Evolutionary conservation across 495 filamentous ascomycete species (phyloP).

Genomic region (Aspergillus sparsus): DNA sequence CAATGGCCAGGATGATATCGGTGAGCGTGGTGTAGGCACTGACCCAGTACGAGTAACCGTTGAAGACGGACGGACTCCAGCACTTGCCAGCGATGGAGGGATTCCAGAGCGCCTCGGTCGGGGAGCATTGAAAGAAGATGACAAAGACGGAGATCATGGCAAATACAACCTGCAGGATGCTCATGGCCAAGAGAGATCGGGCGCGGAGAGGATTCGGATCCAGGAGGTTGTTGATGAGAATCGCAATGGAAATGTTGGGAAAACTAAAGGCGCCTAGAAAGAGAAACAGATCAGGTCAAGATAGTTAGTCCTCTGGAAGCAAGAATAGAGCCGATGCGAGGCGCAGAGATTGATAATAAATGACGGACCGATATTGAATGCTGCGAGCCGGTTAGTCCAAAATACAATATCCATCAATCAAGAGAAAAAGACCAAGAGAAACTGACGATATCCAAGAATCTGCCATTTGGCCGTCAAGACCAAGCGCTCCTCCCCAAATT

Average conservation of each 20-base stretch:
- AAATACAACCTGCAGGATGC: conserved; percentile 26
- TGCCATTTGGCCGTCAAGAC: no score
- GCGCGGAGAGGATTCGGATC: conserved; percentile 27
- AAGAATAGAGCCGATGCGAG: background rate
- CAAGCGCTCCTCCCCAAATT: no score
- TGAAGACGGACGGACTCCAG: conserved; percentile 24
- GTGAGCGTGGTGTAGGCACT: conserved; percentile 30
- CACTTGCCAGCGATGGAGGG: conserved; percentile 18
- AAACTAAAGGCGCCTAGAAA: conserved; percentile 27
- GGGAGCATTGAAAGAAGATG: conserved; percentile 30
- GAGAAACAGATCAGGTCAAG: no score
- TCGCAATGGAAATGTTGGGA: conserved; percentile 31
- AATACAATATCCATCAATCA: no score
- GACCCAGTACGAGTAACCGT: conserved; percentile 28
- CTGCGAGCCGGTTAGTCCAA: no score
- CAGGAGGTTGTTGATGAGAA: conserved; percentile 27
- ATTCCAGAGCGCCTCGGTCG: conserved; percentile 25
- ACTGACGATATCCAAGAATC: conserved; percentile 20
- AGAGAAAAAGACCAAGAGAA: no score
- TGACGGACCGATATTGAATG: conserved; percentile 18
- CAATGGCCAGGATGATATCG: conserved; percentile 31
- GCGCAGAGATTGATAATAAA: background rate
- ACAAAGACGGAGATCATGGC: conserved; percentile 28
- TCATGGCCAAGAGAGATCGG: conserved; percentile 23
- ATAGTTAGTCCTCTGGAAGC: no score